Base-by-base conservation (phyloP, 257 asterid genomes). In the Craterostigma plantagineum region DNA sequence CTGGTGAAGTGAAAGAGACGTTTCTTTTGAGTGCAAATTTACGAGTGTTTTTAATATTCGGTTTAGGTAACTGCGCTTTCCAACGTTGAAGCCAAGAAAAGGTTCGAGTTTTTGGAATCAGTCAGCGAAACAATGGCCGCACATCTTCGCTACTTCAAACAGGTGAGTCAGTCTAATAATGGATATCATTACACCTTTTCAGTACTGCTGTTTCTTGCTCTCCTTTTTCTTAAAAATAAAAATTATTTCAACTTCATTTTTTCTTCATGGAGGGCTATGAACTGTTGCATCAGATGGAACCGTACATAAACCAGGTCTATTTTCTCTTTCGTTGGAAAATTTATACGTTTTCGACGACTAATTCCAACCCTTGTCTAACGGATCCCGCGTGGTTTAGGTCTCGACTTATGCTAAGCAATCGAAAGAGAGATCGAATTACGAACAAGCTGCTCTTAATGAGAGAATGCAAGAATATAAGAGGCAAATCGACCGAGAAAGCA, bases 241-340 rank as follows among this genome's bases (percentile, higher is more conserved):
- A n/a, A n/a, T n/a, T n/a, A n/a, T 37, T 64, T 34, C 50, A 48
- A 39, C 30, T 34, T 37, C 45, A 45, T 46, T 42, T 17, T 43
- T 42, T 36, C 4, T 62, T 62, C 60, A 45, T 76, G 52, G 48
- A 87, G 94, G 99, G 99, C 9, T 91, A 84, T 60, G 99, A 91
- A 69, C 72, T 91, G 63, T 65, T 91, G 76, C 96, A 84, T 73
- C 99, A 84, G 68, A 91, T 91, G 99, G 99, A 91, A 65, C 96
- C 99, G 7, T 91, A 91, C 60, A 84, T 91, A 49, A 91, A 80
- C 61, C 99, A 80, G 96, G 99, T 90, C 44, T 38, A 62, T 23
- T 23, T 23, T 23, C 30, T 2, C 2, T 23, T 2, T 2, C 2
- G 30, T 23, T 6, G 2, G 30, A 2, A 23, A 23, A 23, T 23